phyloP scores from a whole-genome alignment of 192 early-diverging fungal species.

The Coemansia sp. region DNA sequence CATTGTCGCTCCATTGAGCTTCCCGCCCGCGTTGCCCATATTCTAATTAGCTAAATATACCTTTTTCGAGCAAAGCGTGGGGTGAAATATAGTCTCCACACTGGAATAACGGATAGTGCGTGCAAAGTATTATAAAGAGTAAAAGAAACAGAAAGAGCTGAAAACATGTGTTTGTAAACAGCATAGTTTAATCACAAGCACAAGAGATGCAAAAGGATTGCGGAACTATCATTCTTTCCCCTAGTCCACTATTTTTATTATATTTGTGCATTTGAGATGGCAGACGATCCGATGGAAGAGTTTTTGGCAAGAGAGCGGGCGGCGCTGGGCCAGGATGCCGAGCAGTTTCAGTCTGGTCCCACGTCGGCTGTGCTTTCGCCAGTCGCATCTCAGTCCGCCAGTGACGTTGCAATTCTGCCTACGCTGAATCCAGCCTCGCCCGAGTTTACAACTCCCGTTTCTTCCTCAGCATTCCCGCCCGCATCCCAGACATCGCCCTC shows the following conservation, averaged over 20 bases:
- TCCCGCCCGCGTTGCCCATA: slow-evolving; percentile 53
- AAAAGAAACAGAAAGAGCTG: no score
- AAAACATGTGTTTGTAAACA: no score
- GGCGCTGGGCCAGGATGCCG: slow-evolving; percentile 69
- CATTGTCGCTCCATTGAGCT: slow-evolving; percentile 34
- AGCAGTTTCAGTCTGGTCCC: slow-evolving; percentile 54
- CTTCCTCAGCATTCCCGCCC: neutral
- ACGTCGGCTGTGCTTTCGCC: neutral
- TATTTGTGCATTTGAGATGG: slow-evolving; percentile 19
- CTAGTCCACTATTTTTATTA: slow-evolving; percentile 2
- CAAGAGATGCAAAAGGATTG: neutral
- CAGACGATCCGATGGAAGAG: slow-evolving; percentile 68
- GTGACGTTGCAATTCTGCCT: neutral
- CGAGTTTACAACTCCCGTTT: neutral
- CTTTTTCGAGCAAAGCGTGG: no score
- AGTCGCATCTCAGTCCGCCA: neutral
- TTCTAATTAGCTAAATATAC: neutral
- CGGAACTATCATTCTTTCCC: neutral
- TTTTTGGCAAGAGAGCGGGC: slow-evolving; percentile 78
- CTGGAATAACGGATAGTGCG: no score
- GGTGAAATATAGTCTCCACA: no score
- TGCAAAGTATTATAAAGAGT: no score
- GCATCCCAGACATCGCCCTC: neutral
- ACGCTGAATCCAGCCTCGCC: neutral
- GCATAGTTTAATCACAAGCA: no score